Evolutionary conservation across 2,329 filamentous ascomycete genomes (phyloP).

Genomic region (Lasiodiplodia theobromae): DNA sequence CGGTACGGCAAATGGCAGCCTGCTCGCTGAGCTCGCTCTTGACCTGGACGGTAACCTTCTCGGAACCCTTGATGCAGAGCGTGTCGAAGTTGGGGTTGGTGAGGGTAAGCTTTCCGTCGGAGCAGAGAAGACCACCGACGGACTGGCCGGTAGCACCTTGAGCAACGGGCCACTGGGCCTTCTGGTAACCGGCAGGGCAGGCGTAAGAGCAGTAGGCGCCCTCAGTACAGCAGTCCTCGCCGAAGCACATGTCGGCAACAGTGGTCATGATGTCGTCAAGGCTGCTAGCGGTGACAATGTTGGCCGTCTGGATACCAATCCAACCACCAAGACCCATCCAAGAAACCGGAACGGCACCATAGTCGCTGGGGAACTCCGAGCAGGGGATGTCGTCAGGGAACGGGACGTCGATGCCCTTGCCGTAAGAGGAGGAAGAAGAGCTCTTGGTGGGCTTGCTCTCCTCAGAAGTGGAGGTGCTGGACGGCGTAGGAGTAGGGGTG

Average conservation of each 20-base stretch:
- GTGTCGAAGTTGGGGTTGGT: constrained; percentile 71
- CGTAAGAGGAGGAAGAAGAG: constrained; percentile 25
- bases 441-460: constrained; percentile 33
- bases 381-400: constrained; percentile 82
- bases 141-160: constrained; percentile 86
- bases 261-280: constrained; percentile 69
- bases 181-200: constrained; percentile 90
- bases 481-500: constrained; percentile 39
- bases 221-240: constrained; percentile 65
- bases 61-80: constrained; percentile 77
- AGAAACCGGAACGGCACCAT: constrained; percentile 75
- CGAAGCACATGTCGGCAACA: constrained; percentile 62
- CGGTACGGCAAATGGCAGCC: constrained; percentile 87
- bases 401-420: constrained; percentile 64
- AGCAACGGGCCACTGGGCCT: constrained; percentile 82
- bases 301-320: constrained; percentile 73
- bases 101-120: constrained; percentile 76
- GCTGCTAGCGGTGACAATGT: constrained; percentile 45
- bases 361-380: constrained; percentile 75
- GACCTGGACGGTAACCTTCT: constrained; percentile 69
- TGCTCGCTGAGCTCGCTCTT: constrained; percentile 72
- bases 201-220: constrained; percentile 88
- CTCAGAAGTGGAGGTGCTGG: constrained; percentile 35
- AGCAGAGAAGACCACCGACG: constrained; percentile 86
- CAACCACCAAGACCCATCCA: constrained; percentile 78